Conservation (phyloP, 352 stramenopile genomes). For the Phytophthora macrochlamydospora region DNA sequence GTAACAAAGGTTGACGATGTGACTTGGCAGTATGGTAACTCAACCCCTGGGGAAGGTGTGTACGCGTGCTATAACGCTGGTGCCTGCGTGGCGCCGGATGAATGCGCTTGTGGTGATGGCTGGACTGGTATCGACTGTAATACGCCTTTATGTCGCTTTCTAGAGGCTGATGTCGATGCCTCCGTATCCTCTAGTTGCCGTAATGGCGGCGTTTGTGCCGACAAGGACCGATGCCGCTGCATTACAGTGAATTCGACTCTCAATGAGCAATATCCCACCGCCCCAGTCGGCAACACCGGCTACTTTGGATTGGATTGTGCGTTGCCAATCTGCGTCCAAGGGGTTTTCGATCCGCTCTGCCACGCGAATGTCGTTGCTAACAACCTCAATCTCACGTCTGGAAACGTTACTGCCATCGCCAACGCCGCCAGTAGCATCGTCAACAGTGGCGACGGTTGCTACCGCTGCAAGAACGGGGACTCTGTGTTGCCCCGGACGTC, state of each 20-base stretch:
- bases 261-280: conserved; percentile 68
- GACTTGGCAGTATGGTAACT: conserved; percentile 67
- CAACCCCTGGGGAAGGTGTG: conserved; percentile 89
- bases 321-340: conserved; percentile 95
- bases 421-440: conserved; percentile 38
- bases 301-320: conserved; percentile 94
- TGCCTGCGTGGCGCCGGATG: conserved; percentile 92
- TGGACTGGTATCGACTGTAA: conserved; percentile 95
- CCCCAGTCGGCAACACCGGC: conserved; percentile 88
- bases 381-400: conserved; percentile 32
- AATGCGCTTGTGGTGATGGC: conserved; percentile 91
- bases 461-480: conserved; percentile 94
- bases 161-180: conserved; percentile 48
- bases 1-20: conserved; percentile 80
- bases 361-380: conserved; percentile 43
- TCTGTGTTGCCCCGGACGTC: conserved; percentile 90
- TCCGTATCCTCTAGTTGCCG: conserved; percentile 83
- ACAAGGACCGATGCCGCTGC: conserved; percentile 94
- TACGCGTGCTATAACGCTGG: conserved; percentile 95
- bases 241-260: conserved; percentile 89
- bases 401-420: conserved; percentile 24
- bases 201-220: conserved; percentile 92
- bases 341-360: conserved; percentile 94
- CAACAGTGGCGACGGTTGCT: conserved; percentile 89
- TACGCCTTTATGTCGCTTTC: conserved; percentile 91